phyloP scores from a whole-genome alignment of 2,329 filamentous ascomycete species.

The Blastomyces emzantsi region DNA sequence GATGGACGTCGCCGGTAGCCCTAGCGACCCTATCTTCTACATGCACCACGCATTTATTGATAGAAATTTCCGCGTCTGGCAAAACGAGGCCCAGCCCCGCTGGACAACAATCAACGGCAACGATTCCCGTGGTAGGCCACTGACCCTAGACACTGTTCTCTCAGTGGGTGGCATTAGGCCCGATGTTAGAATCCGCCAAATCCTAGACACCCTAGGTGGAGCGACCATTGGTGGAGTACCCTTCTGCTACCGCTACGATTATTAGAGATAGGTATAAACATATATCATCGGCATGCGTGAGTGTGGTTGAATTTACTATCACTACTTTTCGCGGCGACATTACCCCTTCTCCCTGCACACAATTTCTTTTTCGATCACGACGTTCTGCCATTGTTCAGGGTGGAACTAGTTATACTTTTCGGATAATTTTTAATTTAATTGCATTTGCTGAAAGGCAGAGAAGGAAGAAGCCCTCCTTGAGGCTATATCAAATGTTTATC shows the following conservation, averaged over 20 bases:
- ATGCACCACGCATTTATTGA: constrained; percentile 42
- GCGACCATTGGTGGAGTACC: neutral
- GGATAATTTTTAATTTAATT: constrained; percentile 3
- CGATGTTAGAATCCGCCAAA: constrained; percentile 3
- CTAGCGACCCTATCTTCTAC: constrained; percentile 39
- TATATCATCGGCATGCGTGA: neutral
- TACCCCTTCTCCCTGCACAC: neutral
- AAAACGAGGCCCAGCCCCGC: constrained; percentile 25
- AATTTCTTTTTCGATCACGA: neutral
- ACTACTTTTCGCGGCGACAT: neutral
- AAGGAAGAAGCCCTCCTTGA: neutral
- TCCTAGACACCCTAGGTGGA: constrained; percentile 8
- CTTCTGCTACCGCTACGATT: constrained; percentile 11
- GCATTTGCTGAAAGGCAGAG: neutral
- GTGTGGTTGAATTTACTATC: neutral
- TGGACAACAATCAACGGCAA: constrained; percentile 7
- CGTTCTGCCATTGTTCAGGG: neutral
- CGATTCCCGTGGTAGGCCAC: neutral
- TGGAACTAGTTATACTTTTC: neutral
- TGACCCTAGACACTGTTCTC: constrained; percentile 6
- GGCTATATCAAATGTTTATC: neutral
- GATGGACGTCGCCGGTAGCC: constrained; percentile 36
- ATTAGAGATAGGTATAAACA: neutral
- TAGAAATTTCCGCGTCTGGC: constrained; percentile 42
- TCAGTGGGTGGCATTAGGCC: constrained; percentile 3